Conservation (phyloP, 2,329 filamentous ascomycete species). For the Elsinoe batatas region DNA sequence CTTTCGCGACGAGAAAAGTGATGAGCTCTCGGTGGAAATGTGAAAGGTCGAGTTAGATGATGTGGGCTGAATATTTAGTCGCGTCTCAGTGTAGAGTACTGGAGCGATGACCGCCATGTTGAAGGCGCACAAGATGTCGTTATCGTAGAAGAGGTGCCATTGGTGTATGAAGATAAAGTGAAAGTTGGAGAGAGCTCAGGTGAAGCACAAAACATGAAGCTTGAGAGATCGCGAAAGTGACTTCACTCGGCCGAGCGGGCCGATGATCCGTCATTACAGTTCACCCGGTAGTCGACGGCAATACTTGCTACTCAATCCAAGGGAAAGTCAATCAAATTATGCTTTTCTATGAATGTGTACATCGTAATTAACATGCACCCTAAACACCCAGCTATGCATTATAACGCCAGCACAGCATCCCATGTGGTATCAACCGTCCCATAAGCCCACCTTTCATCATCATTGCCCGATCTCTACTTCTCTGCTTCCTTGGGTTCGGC, state of each 20-base stretch:
- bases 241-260: not conserved
- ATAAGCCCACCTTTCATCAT: not conserved
- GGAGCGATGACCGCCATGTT: slow-evolving; percentile 47
- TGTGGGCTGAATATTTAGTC: slow-evolving; percentile 68
- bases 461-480: slow-evolving; percentile 46
- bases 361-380: not conserved
- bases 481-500: slow-evolving; percentile 92
- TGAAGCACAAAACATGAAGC: not conserved
- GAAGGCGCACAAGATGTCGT: slow-evolving; percentile 43
- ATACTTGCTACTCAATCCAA: not conserved
- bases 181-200: not conserved
- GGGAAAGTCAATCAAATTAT: not conserved
- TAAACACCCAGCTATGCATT: slow-evolving; percentile 7
- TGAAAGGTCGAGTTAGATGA: slow-evolving; percentile 59
- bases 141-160: not conserved
- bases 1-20: slow-evolving; percentile 23
- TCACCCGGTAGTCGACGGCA: not conserved
- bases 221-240: not conserved
- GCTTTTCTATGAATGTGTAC: not conserved
- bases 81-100: slow-evolving; percentile 76
- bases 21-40: slow-evolving; percentile 43
- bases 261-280: not conserved
- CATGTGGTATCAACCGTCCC: not conserved
- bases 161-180: not conserved
- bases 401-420: not conserved